Evolutionary conservation across 805 yeast genomes (phyloP).

Genomic region (Pichia rugopelliculosa): DNA sequence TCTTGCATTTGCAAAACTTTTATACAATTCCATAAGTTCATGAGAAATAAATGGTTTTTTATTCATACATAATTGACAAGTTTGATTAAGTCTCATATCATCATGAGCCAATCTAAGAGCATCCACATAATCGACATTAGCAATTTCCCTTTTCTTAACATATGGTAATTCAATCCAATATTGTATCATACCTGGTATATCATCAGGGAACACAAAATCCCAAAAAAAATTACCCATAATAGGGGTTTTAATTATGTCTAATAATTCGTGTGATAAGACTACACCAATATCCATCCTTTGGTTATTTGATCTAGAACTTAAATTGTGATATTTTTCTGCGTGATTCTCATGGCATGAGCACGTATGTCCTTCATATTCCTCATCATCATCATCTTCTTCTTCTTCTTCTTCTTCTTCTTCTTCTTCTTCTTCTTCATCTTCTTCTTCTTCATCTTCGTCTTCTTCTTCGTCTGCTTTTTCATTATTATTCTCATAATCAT

Average conservation of each 20-base stretch:
- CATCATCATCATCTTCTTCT: constrained; percentile 9
- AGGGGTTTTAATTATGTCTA: constrained; percentile 11
- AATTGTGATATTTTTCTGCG: background rate
- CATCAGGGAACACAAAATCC: constrained; percentile 38
- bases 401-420: constrained; percentile 10
- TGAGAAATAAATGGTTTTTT: constrained; percentile 64
- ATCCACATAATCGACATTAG: constrained; percentile 61
- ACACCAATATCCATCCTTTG: background rate
- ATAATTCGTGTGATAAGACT: background rate
- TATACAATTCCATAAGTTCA: constrained; percentile 68
- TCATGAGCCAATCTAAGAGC: constrained; percentile 58
- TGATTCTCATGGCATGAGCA: constrained; percentile 14
- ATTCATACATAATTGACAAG: constrained; percentile 73
- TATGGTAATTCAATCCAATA: constrained; percentile 63
- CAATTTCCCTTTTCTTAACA: constrained; percentile 52
- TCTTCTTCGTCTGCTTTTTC: no score
- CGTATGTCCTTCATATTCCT: constrained; percentile 1
- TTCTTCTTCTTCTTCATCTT: constrained; percentile 3
- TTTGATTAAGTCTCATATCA: constrained; percentile 52
- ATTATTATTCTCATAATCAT: no score
- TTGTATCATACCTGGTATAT: constrained; percentile 41
- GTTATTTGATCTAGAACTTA: background rate
- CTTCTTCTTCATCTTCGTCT: constrained; percentile 1
- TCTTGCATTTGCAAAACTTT: constrained; percentile 49
- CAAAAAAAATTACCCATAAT: constrained; percentile 21